Evolutionary conservation across 805 yeast species (phyloP).

Genomic region (Ogataea paradorogensis): DNA sequence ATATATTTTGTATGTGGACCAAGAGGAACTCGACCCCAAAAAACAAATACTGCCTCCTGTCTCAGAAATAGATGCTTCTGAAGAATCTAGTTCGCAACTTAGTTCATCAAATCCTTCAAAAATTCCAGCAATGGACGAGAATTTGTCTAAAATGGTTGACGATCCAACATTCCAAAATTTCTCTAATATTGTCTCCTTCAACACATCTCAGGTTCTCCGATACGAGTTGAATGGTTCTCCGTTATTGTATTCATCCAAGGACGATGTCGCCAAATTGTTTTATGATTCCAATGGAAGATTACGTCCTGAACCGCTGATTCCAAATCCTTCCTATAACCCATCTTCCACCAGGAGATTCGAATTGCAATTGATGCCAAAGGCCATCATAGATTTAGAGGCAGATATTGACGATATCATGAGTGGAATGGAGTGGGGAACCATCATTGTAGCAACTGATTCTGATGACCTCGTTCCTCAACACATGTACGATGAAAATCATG

Average conservation of each 20-base stretch:
- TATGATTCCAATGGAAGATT: conserved; percentile 24
- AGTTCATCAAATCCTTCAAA: conserved; percentile 21
- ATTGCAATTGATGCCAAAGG: conserved; percentile 91
- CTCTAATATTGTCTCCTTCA: conserved; percentile 69
- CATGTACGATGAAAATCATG: conserved; percentile 53
- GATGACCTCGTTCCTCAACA: conserved; percentile 56
- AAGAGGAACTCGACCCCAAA: conserved; percentile 57
- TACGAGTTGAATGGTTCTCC: conserved; percentile 82
- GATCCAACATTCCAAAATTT: conserved; percentile 81
- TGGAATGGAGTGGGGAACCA: conserved; percentile 99
- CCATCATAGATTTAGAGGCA: conserved; percentile 77
- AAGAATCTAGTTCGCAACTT: conserved; percentile 2
- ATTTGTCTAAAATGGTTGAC: conserved; percentile 54
- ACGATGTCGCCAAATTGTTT: conserved; percentile 47
- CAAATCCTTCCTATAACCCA: conserved; percentile 62
- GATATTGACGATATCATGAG: conserved; percentile 42
- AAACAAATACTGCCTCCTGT: conserved; percentile 40
- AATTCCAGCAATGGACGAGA: conserved; percentile 42
- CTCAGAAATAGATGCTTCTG: conserved; percentile 35
- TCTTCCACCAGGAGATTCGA: conserved; percentile 66
- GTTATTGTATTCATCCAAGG: conserved; percentile 64
- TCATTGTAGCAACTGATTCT: conserved; percentile 68
- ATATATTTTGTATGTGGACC: conserved; percentile 65
- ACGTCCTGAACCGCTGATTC: conserved; percentile 38
- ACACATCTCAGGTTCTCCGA: conserved; percentile 83